Conservation (phyloP, 768 basidiomycete genomes). For the Termitomyces sp. region DNA sequence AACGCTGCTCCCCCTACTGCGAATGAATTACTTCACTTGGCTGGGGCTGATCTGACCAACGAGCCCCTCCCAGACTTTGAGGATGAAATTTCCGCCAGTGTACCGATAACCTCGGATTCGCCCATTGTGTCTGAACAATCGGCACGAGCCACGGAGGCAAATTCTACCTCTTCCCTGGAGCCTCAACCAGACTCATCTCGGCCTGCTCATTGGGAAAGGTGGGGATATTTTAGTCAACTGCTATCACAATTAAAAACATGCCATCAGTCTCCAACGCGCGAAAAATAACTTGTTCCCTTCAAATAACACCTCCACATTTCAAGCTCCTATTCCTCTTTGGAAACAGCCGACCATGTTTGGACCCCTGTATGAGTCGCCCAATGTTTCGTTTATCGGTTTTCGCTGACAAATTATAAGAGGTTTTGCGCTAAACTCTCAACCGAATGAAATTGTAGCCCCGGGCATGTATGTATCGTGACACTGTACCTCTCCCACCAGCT, state of each 20-base stretch:
- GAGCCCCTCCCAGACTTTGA: constrained; percentile 53
- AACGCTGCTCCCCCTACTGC: constrained; percentile 26
- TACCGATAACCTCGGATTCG: not conserved
- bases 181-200: constrained; percentile 5
- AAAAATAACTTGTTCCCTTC: constrained; percentile 47
- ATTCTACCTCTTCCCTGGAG: not conserved
- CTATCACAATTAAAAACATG: constrained; percentile 4
- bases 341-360: constrained; percentile 62
- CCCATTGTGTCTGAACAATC: not conserved
- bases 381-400: not conserved
- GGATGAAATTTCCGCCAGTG: constrained; percentile 22
- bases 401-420: constrained; percentile 20
- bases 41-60: constrained; percentile 35
- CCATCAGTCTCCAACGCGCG: constrained; percentile 32
- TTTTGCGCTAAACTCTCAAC: constrained; percentile 24
- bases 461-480: constrained; percentile 23
- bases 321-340: constrained; percentile 26
- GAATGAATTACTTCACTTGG: constrained; percentile 43
- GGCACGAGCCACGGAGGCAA: not conserved
- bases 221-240: not conserved
- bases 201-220: constrained; percentile 21
- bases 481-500: not conserved
- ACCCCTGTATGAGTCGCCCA: constrained; percentile 33
- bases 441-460: constrained; percentile 2
- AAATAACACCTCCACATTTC: constrained; percentile 10